Conservation (phyloP, 495 filamentous ascomycete species). For the Aspergillus kassunensis region DNA sequence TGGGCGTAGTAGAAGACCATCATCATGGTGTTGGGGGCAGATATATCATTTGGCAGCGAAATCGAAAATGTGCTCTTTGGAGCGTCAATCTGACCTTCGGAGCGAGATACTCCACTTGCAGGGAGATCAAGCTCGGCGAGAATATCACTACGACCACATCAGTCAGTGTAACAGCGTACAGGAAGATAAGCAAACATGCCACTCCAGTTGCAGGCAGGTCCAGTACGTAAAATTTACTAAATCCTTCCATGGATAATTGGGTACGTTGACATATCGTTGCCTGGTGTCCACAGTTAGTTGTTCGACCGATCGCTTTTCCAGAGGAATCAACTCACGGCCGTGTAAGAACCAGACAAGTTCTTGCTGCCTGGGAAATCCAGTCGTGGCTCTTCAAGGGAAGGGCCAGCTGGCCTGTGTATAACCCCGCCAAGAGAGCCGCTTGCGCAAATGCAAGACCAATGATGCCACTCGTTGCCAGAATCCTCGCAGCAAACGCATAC, state of each 20-base stretch:
- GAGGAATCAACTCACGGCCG: constrained; percentile 57
- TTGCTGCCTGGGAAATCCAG: constrained; percentile 78
- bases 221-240: constrained; percentile 78
- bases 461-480: constrained; percentile 76
- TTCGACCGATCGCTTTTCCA: background rate
- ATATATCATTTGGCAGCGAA: constrained; percentile 31
- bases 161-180: no score
- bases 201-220: constrained; percentile 93
- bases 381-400: constrained; percentile 85
- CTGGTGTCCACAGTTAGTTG: constrained; percentile 10
- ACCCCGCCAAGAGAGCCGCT: constrained; percentile 76
- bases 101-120: constrained; percentile 70
- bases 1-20: constrained; percentile 83
- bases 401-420: constrained; percentile 85
- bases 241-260: constrained; percentile 33
- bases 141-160: constrained; percentile 65
- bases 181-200: constrained; percentile 42
- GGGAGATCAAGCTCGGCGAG: constrained; percentile 83
- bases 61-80: constrained; percentile 46
- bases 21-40: constrained; percentile 40
- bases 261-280: constrained; percentile 33
- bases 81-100: constrained; percentile 62
- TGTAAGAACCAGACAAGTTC: constrained; percentile 72
- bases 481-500: constrained; percentile 79
- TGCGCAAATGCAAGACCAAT: constrained; percentile 79